Evolutionary conservation across 2,329 filamentous ascomycete species (phyloP).

Genomic region (Stemphylium vesicarium): DNA sequence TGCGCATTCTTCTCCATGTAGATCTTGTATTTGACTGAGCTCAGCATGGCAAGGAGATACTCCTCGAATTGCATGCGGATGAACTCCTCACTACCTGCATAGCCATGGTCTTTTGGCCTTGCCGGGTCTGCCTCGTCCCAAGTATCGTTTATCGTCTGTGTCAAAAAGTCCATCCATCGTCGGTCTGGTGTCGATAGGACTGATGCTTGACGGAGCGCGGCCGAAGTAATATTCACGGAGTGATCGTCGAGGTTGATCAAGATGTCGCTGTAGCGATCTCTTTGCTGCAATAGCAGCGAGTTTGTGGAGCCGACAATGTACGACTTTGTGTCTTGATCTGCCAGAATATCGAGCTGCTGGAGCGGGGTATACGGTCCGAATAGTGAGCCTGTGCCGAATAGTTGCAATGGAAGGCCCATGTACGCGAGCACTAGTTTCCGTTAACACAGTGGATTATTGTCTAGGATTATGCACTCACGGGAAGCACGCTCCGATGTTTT

Average conservation of each 20-base stretch:
- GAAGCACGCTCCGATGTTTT: slow-evolving; percentile 92
- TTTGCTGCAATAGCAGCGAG: slow-evolving; percentile 89
- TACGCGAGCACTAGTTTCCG: slow-evolving; percentile 73
- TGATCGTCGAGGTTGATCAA: slow-evolving; percentile 94
- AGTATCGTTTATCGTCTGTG: slow-evolving; percentile 90
- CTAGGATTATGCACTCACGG: slow-evolving; percentile 48
- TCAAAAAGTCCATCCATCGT: slow-evolving; percentile 95
- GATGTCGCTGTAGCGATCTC: slow-evolving; percentile 93
- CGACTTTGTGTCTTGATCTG: slow-evolving; percentile 92
- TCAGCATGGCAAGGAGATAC: slow-evolving; percentile 87
- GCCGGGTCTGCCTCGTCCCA: slow-evolving; percentile 93
- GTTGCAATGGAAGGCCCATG: slow-evolving; percentile 92
- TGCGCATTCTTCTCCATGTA: slow-evolving; percentile 54
- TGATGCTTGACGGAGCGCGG: slow-evolving; percentile 77
- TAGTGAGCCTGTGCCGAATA: slow-evolving; percentile 94
- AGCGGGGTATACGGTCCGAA: slow-evolving; percentile 97
- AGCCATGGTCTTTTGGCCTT: slow-evolving; percentile 92
- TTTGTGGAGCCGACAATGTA: slow-evolving; percentile 98
- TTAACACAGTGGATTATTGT: slow-evolving; percentile 21
- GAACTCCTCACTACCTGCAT: slow-evolving; percentile 94
- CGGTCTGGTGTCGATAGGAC: slow-evolving; percentile 84
- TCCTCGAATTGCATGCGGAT: slow-evolving; percentile 97
- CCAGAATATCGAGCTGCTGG: slow-evolving; percentile 92
- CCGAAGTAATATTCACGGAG: slow-evolving; percentile 81
- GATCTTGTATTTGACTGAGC: slow-evolving; percentile 83